These are phyloP conservation scores for Vararia minispora DNA, from an alignment of 768 basidiomycete species.

Conservation along the genomic window DNA sequence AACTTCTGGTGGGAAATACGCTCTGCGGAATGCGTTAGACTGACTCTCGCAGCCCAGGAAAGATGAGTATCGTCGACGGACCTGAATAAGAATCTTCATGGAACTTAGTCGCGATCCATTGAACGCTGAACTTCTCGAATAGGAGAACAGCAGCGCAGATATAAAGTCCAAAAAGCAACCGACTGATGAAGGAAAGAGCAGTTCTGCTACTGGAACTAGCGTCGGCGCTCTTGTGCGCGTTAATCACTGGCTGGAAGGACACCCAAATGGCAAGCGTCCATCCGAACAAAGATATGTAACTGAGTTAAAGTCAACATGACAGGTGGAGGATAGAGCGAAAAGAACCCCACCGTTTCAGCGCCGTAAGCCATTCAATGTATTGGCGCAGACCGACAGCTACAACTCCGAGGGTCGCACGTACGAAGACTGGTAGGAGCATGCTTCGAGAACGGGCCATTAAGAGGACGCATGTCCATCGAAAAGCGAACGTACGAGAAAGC, in stretches of 20 bases:
- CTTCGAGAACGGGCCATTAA: conserved; percentile 7
- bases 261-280: conserved; percentile 65
- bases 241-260: conserved; percentile 61
- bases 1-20: conserved; percentile 78
- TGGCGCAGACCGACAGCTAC: conserved; percentile 60
- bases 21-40: conserved; percentile 31
- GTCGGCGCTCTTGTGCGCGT: conserved; percentile 24
- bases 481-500: conserved; percentile 42
- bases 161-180: conserved; percentile 63
- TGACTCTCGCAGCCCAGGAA: background rate
- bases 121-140: conserved; percentile 78
- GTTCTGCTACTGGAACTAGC: conserved; percentile 21
- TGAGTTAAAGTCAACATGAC: conserved; percentile 17
- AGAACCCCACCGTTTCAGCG: conserved; percentile 42
- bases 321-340: background rate
- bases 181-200: conserved; percentile 45
- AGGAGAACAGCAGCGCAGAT: conserved; percentile 60
- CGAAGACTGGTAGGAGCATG: conserved; percentile 35
- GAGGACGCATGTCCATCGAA: background rate
- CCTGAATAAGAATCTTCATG: conserved; percentile 68
- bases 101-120: conserved; percentile 76
- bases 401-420: conserved; percentile 57
- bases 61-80: conserved; percentile 14
- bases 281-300: conserved; percentile 42
- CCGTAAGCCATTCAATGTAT: conserved; percentile 73